phyloP scores from a whole-genome alignment of 2,329 filamentous ascomycete species.

The Clonostachys rosea region DNA sequence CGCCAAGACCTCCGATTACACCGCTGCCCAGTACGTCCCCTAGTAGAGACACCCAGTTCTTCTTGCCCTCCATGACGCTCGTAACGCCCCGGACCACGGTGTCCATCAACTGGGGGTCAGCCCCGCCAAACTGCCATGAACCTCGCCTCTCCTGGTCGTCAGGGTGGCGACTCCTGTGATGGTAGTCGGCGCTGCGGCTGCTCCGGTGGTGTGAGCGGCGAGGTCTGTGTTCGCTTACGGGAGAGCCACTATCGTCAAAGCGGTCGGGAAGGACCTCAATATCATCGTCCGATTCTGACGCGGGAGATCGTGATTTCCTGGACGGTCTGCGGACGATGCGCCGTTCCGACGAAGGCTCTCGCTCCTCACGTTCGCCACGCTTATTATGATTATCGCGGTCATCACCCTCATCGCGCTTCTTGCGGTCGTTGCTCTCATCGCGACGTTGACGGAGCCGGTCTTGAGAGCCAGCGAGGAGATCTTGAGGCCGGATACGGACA shows the following conservation, averaged over 20 bases:
- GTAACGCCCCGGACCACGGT: constrained; percentile 5
- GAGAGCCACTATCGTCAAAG: constrained; percentile 38
- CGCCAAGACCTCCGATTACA: neutral
- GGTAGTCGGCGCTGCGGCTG: constrained; percentile 35
- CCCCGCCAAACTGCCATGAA: constrained; percentile 38
- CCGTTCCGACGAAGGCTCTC: constrained; percentile 21
- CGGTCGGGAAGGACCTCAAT: constrained; percentile 38
- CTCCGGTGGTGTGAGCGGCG: constrained; percentile 18
- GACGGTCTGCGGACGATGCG: constrained; percentile 19
- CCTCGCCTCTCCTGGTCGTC: constrained; percentile 31
- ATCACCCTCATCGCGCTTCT: too few species aligned
- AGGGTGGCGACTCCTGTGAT: constrained; percentile 21
- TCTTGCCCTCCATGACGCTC: constrained; percentile 4
- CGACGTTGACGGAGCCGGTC: too few species aligned
- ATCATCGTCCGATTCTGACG: constrained; percentile 21
- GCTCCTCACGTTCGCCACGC: too few species aligned
- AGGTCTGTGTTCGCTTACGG: constrained; percentile 19
- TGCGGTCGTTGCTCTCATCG: too few species aligned
- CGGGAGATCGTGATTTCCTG: constrained; percentile 12
- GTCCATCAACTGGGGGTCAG: constrained; percentile 25
- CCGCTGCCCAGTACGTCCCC: constrained; percentile 1
- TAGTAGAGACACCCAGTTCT: constrained; percentile 2
- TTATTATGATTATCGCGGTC: too few species aligned
- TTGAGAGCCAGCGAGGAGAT: too few species aligned
- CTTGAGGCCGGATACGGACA: too few species aligned